These are phyloP conservation scores for Lycium barbarum DNA, from an alignment of 257 asterid species.

Conservation along the genomic window DNA sequence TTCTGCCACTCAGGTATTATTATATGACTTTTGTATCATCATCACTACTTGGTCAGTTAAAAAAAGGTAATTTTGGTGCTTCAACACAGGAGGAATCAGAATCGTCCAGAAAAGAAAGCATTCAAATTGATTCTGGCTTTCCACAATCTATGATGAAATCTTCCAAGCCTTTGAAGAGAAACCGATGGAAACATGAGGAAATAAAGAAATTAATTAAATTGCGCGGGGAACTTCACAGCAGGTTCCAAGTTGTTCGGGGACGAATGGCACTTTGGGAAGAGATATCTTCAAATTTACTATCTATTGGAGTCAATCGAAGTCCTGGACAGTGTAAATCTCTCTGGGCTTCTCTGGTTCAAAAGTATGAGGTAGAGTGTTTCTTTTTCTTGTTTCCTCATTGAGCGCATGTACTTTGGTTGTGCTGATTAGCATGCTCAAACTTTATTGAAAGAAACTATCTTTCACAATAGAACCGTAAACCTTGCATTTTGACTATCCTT, in stretches of 20 bases:
- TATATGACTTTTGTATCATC: conserved; percentile 56
- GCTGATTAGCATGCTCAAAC: conserved; percentile 2
- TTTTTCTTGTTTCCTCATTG: conserved; percentile 7
- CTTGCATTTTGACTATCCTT: conserved; percentile 16
- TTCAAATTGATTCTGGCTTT: conserved; percentile 48
- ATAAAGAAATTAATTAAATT: conserved; percentile 69
- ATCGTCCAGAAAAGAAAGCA: conserved; percentile 44
- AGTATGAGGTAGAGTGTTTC: conserved; percentile 76
- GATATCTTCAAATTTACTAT: conserved; percentile 72
- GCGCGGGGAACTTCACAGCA: conserved; percentile 85
- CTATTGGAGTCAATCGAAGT: conserved; percentile 72
- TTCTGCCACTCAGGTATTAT: conserved; percentile 37
- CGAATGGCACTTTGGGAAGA: conserved; percentile 99
- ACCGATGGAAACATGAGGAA: conserved; percentile 96
- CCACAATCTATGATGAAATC: conserved; percentile 54
- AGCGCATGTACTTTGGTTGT: not conserved
- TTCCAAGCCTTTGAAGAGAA: conserved; percentile 61
- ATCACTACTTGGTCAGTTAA: conserved; percentile 33
- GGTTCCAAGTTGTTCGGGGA: conserved; percentile 89
- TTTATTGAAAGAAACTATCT: not conserved
- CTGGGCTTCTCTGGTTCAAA: conserved; percentile 94
- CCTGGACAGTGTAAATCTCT: conserved; percentile 96
- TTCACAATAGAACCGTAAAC: conserved; percentile 15
- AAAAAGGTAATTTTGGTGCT: conserved; percentile 40
- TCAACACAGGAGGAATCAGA: conserved; percentile 46